Conservation (phyloP, 139 green algal genomes). For the Spirogloea muscicola region DNA sequence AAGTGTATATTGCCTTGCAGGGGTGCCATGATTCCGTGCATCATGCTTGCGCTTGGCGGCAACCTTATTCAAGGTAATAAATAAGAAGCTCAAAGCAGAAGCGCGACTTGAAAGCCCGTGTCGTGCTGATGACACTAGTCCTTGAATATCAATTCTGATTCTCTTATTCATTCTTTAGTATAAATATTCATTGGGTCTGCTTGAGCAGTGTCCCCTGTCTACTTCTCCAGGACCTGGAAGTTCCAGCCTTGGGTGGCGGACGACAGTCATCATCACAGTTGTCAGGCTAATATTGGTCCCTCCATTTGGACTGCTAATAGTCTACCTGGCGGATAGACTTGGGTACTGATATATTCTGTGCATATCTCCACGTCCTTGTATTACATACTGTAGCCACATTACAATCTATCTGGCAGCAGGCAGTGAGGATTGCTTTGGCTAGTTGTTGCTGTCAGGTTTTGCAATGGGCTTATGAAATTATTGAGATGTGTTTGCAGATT, state of each 20-base stretch:
- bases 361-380: neutral
- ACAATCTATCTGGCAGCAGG: neutral
- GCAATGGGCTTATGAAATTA: too few relatives aligned
- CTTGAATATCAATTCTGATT: too few relatives aligned
- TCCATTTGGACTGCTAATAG: neutral
- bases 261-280: neutral
- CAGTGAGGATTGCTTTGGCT: neutral
- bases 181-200: too few relatives aligned
- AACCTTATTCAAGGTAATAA: neutral
- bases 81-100: too few relatives aligned
- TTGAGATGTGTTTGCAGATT: too few relatives aligned
- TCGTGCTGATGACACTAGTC: too few relatives aligned
- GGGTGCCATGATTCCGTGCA: conserved; percentile 12
- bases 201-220: too few relatives aligned
- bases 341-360: neutral
- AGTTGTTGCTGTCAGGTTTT: too few relatives aligned
- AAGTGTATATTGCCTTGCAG: neutral
- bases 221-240: too few relatives aligned
- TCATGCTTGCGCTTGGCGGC: conserved; percentile 21
- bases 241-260: neutral
- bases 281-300: neutral
- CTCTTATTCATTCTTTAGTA: too few relatives aligned
- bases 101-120: too few relatives aligned
- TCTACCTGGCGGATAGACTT: neutral
- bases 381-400: too few relatives aligned